These are phyloP conservation scores for Orbilia blumenaviensis DNA, from an alignment of 2,329 filamentous ascomycete species.

Conservation along the genomic window DNA sequence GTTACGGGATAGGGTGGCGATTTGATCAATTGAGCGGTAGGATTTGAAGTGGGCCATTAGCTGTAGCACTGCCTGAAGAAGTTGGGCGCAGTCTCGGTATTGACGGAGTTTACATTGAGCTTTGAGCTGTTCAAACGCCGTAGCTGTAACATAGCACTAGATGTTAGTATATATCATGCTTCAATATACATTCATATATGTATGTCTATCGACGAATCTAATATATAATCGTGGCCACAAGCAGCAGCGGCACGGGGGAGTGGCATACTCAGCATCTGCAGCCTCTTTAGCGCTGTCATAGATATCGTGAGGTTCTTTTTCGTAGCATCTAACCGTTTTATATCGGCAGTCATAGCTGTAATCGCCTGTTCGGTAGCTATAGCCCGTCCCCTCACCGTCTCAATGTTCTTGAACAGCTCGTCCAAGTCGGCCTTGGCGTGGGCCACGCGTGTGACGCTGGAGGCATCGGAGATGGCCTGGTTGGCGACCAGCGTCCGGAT, in stretches of 20 bases:
- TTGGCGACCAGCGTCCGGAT: conserved; percentile 76
- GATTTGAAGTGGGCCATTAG: conserved; percentile 99
- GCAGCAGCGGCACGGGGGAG: neutral
- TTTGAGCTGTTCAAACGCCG: conserved; percentile 95
- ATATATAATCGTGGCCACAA: neutral
- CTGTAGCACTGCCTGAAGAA: conserved; percentile 94
- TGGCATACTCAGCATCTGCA: conserved; percentile 89
- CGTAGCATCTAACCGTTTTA: conserved; percentile 94
- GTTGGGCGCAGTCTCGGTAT: conserved; percentile 91
- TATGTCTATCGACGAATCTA: neutral
- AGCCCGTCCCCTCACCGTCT: conserved; percentile 86
- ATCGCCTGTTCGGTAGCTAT: conserved; percentile 94
- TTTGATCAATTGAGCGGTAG: conserved; percentile 97
- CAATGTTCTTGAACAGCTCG: conserved; percentile 91
- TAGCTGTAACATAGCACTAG: conserved; percentile 64
- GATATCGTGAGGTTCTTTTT: conserved; percentile 96
- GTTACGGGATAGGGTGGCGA: conserved; percentile 88
- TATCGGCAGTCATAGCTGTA: conserved; percentile 98
- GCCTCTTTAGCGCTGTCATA: conserved; percentile 95
- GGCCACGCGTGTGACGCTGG: conserved; percentile 90
- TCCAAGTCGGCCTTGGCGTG: conserved; percentile 88
- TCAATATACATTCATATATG: no score
- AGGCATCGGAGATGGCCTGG: conserved; percentile 84
- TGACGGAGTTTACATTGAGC: conserved; percentile 84
- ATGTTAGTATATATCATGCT: neutral